Conservation (phyloP, 306 rosid genomes). For the barrel medic (Medicago truncatula) region DNA sequence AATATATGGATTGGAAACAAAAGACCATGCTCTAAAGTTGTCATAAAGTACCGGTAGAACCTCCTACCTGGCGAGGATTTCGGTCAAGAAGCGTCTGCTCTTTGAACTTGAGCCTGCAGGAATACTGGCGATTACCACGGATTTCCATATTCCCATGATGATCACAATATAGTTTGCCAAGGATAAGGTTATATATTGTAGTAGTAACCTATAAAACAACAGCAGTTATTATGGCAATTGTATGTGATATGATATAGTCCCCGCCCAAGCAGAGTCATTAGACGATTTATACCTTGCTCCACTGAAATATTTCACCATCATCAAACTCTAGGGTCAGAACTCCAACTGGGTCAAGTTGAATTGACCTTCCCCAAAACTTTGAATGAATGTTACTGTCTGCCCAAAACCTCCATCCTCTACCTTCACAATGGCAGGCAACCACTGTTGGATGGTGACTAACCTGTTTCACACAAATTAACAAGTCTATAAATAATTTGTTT, state of each 20-base stretch:
- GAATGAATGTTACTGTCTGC: constrained; percentile 94
- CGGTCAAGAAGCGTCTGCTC: constrained; percentile 95
- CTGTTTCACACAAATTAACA: constrained; percentile 57
- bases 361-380: constrained; percentile 96
- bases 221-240: neutral
- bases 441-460: constrained; percentile 99
- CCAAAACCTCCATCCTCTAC: constrained; percentile 99
- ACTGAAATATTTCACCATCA: constrained; percentile 95
- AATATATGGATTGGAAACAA: neutral
- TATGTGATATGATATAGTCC: constrained; percentile 2
- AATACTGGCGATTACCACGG: constrained; percentile 81
- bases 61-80: constrained; percentile 91
- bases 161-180: constrained; percentile 92
- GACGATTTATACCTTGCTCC: constrained; percentile 81
- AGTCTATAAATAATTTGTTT: neutral
- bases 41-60: constrained; percentile 11
- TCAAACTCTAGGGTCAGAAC: constrained; percentile 85
- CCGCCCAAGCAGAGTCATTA: constrained; percentile 29
- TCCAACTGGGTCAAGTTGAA: constrained; percentile 97
- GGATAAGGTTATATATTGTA: constrained; percentile 87
- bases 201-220: constrained; percentile 80
- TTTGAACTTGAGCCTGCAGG: constrained; percentile 87
- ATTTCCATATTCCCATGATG: constrained; percentile 96
- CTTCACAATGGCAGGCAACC: constrained; percentile 98
- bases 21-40: constrained; percentile 9